Conservation (phyloP, 169 alveolate species). For the Plasmodium ovale region DNA sequence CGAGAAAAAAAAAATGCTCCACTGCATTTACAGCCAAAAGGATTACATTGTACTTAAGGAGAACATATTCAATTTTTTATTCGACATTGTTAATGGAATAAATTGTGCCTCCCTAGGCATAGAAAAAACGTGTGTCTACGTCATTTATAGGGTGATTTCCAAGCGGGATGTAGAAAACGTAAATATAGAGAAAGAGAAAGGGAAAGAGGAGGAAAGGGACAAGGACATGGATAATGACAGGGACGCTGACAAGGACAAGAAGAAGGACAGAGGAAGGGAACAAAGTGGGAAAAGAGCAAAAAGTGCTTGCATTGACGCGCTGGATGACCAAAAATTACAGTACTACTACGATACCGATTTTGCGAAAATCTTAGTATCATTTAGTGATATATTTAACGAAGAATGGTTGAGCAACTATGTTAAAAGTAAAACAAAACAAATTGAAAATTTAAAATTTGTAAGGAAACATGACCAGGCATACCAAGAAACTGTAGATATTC, state of each 20-base stretch:
- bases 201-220: neutral
- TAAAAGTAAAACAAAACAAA: conserved; percentile 5
- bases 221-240: conserved; percentile 20
- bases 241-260: conserved; percentile 5
- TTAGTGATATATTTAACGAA: conserved; percentile 22
- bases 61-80: conserved; percentile 35
- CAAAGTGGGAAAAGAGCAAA: conserved; percentile 1
- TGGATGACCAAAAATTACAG: conserved; percentile 29
- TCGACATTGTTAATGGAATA: conserved; percentile 13
- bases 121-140: conserved; percentile 22
- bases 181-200: conserved; percentile 15
- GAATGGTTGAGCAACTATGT: conserved; percentile 45
- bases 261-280: conserved; percentile 6
- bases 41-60: conserved; percentile 27
- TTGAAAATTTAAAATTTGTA: conserved; percentile 39
- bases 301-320: conserved; percentile 36
- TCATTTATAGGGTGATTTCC: conserved; percentile 37
- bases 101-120: neutral
- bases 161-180: conserved; percentile 22
- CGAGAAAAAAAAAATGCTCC: conserved; percentile 45
- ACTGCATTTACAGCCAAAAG: conserved; percentile 47
- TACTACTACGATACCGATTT: conserved; percentile 34
- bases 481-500: neutral
- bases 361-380: conserved; percentile 26
- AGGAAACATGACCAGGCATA: conserved; percentile 5